Base-by-base conservation (phyloP, 495 filamentous ascomycete species). In the Sabuloglossum arenarium region DNA sequence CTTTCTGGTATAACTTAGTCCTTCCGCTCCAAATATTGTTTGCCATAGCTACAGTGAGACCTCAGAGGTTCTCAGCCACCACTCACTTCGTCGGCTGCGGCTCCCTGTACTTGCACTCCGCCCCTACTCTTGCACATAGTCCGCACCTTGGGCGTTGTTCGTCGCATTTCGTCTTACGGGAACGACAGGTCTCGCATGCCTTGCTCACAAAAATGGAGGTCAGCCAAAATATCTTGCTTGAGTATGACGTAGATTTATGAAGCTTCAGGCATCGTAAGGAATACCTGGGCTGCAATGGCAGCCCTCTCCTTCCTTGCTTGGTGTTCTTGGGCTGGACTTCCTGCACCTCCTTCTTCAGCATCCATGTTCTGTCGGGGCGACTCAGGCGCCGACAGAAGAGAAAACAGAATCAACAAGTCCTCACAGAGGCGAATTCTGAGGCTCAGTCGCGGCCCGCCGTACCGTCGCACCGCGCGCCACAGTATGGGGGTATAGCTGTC, bases 1-100 rank as follows among this genome's bases (percentile, higher is more conserved):
- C 63, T 80, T 80, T 58, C 76, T 80, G 59, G 16, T 60, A 27
- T 19, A 45, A 58, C 54, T 53, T 52, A 49, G 49, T 34, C 62
- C 60, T 56, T 60, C 65, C 56, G 45, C 43, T 31, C 50, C 27
- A 21, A 30, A 59, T 19, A 29, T 12, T 43, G 21, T 56, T 10
- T 58, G 53, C 46, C 56, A 46, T 43, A 59, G 59, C 29, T 34
- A 31, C 6, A 52, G 67, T 42, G 66, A 58, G 23, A 43, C 29
- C 23, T 27, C 56, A 49, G 49, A 59, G 53, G 46, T 21, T 19
- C 30, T 45, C 30, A 59, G 34, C 42, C n/a, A n/a, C 54, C 54
- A 71, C 74, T 68, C 70, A 80, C 78, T 80, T 81, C 30, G 78
- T 81, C 54, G 77, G 77, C 62, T 77, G 72, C 27, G 76, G 75